Percentiles rank a stretch among this genome's conserved stretches.
Evolutionary conservation across 805 yeast species (phyloP).

Genomic region (Candida michaelii): DNA sequence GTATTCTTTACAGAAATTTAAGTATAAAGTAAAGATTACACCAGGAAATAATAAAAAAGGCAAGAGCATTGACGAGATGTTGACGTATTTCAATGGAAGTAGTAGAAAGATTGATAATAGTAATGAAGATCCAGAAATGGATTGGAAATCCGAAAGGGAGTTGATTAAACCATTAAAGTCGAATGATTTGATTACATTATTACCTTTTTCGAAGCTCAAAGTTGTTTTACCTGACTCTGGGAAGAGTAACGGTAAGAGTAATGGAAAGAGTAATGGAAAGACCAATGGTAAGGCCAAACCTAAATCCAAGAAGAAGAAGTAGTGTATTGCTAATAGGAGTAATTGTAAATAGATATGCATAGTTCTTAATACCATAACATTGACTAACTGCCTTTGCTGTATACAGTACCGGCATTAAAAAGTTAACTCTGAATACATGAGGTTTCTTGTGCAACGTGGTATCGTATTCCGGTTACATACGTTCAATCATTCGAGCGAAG

Average conservation of each 20-base stretch:
- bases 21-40: conserved; percentile 79
- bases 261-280: conserved; percentile 2
- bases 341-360: too few relatives aligned
- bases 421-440: too few relatives aligned
- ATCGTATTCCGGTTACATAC: too few relatives aligned
- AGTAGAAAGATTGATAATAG: conserved; percentile 40
- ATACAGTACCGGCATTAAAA: too few relatives aligned
- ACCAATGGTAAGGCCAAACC: background rate
- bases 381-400: too few relatives aligned
- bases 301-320: conserved; percentile 13
- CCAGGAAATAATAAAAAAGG: conserved; percentile 86
- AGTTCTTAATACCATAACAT: too few relatives aligned
- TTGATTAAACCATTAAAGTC: conserved; percentile 56
- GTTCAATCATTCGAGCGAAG: too few relatives aligned
- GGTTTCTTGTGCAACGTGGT: too few relatives aligned
- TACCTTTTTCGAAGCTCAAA: conserved; percentile 74
- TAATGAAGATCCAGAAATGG: conserved; percentile 50
- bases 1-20: conserved; percentile 69
- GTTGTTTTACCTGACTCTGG: conserved; percentile 48
- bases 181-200: conserved; percentile 61
- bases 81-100: conserved; percentile 51
- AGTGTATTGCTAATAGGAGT: background rate
- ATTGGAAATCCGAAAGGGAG: conserved; percentile 72
- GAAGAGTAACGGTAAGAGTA: background rate
- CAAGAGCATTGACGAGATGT: conserved; percentile 71